Evolutionary conservation across 306 rosid species (phyloP).

Genomic region (Glycine tomentella): DNA sequence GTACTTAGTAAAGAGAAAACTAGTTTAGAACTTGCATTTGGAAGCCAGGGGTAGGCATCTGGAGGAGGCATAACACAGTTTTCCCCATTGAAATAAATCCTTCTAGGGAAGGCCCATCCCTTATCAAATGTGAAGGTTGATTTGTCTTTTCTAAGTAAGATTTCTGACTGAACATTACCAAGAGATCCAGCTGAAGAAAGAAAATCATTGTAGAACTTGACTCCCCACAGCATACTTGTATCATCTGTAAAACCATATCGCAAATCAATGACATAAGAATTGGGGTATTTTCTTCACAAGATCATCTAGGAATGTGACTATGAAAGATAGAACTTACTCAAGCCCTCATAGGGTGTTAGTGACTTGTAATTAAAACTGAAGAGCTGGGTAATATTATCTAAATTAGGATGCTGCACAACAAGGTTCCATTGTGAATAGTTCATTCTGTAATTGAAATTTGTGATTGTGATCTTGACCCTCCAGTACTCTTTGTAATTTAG

Average conservation of each 20-base stretch:
- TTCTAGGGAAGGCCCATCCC: conserved; percentile 99
- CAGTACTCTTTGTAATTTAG: conserved; percentile 96
- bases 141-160: conserved; percentile 80
- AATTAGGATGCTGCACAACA: conserved; percentile 95
- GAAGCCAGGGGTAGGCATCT: conserved; percentile 95
- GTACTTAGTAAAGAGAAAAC: conserved; percentile 53
- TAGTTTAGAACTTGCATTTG: conserved; percentile 67
- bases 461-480: conserved; percentile 94
- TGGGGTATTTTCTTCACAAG: conserved; percentile 19
- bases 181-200: conserved; percentile 78
- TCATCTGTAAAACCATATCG: conserved; percentile 74
- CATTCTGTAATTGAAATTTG: conserved; percentile 97
- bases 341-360: conserved; percentile 84
- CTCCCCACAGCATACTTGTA: conserved; percentile 95
- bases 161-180: conserved; percentile 95
- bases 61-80: conserved; percentile 87
- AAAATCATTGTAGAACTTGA: conserved; percentile 89
- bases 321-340: conserved; percentile 71
- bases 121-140: conserved; percentile 91
- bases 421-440: conserved; percentile 94
- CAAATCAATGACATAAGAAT: conserved; percentile 27
- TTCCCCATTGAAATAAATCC: conserved; percentile 88
- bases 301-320: conserved; percentile 12
- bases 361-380: conserved; percentile 94
- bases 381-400: conserved; percentile 82